Conservation (phyloP, 2,329 filamentous ascomycete species). For the Trichoderma semiorbis region DNA sequence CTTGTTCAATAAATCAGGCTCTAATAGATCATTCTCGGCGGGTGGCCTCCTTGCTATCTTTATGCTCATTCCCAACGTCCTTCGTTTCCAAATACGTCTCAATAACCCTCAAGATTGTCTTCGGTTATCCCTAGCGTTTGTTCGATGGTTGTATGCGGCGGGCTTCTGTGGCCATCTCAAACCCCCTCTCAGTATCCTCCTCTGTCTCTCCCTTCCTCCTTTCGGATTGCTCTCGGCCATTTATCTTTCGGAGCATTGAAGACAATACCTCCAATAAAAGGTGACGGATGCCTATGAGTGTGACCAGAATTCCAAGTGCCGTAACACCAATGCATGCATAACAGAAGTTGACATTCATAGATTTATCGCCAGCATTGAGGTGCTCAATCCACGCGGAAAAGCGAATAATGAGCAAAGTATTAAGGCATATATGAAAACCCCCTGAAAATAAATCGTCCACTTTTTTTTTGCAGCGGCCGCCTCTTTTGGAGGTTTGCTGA, state of each 20-base stretch:
- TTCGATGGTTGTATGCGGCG: neutral
- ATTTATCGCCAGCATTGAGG: fast-evolving
- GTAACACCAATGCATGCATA: too few relatives aligned
- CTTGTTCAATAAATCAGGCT: neutral
- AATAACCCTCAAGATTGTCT: neutral
- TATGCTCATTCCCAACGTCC: neutral
- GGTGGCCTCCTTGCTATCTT: neutral
- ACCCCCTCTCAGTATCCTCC: neutral
- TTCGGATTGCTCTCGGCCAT: too few relatives aligned
- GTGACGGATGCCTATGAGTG: too few relatives aligned
- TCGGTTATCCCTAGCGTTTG: neutral
- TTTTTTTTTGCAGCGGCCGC: too few relatives aligned
- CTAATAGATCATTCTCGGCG: neutral
- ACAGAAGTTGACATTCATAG: neutral
- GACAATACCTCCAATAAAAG: too few relatives aligned
- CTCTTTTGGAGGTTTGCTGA: too few relatives aligned
- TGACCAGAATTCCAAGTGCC: too few relatives aligned
- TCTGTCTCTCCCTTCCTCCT: too few relatives aligned
- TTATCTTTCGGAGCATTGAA: too few relatives aligned
- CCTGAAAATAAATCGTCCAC: too few relatives aligned
- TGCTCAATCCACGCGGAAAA: neutral
- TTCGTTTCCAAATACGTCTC: neutral
- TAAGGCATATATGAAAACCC: too few relatives aligned
- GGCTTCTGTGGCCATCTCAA: neutral
- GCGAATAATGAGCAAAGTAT: neutral